Evolutionary conservation across 2,329 filamentous ascomycete genomes (phyloP), one percentile per base, ranked within the genome.

Genomic region (Neopestalotiopsis rosae): DNA sequence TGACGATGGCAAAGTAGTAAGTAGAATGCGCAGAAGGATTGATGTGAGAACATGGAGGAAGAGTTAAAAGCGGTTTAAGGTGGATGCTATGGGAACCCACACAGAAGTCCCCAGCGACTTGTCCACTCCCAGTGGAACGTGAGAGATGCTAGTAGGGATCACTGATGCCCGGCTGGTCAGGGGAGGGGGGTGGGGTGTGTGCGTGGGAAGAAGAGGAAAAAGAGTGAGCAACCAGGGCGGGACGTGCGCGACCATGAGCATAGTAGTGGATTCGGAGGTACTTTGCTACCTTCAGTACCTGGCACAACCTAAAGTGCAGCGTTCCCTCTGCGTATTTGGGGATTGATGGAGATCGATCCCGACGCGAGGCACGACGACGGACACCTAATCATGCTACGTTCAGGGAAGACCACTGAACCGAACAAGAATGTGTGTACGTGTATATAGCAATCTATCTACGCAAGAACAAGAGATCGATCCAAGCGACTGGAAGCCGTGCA

Each of bases 31-130:
- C 52, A 67, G 65, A 67, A 34, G 65, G 34, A 38, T 38, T 38
- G 45, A 28, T 28, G 34, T 45, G 62, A 61, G 67, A 56, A 63
- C 40, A 42, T 57, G 58, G 42, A 42, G 52, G 56, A 67, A 66
- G 65, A 65, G 68, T 69, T 69, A 67, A 65, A 69, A 68, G 66
- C 42, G 68, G 65, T 69, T 65, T 45, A 61, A 63, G 65, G 65
- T 63, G 65, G 67, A 65, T 65, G 45, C 42, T 17, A 45, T 24
- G 30, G 63, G 49, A 56, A 14, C 42, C 42, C 63, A 65, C 28
- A 9, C 24, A 56, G 20, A 65, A 65, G 5, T 40, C 63, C 42
- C 63, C 20, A 32, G 52, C 28, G 45, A 57, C 61, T 49, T 64
- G 61, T 38, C 61, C 61, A 64, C 61, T 45, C 40, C 49, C 38